phyloP scores from a whole-genome alignment of 2,329 filamentous ascomycete species.

The Penicillium sp. region DNA sequence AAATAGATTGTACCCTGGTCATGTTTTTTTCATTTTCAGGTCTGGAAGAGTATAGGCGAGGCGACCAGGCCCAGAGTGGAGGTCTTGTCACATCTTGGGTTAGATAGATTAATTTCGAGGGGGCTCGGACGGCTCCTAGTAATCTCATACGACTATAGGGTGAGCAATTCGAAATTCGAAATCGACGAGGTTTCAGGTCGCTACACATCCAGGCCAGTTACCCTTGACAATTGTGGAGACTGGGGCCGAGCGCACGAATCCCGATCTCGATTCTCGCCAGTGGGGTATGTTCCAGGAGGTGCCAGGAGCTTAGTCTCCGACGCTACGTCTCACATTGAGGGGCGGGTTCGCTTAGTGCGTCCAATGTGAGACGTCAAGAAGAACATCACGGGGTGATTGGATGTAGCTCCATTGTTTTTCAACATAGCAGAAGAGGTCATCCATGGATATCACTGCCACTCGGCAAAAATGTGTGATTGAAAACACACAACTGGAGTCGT shows the following conservation, averaged over 20 bases:
- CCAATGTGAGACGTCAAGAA: slow-evolving; percentile 12
- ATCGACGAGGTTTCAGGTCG: slow-evolving; percentile 12
- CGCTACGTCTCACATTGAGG: slow-evolving; percentile 32
- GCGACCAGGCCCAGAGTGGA: neutral
- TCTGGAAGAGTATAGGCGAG: neutral
- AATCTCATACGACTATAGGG: neutral
- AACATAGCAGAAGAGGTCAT: neutral
- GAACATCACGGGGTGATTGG: neutral
- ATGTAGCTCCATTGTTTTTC: neutral
- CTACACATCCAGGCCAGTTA: slow-evolving; percentile 8
- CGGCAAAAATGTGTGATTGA: neutral
- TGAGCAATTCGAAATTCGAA: slow-evolving; percentile 3
- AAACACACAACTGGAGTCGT: neutral
- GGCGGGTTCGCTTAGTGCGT: slow-evolving; percentile 4
- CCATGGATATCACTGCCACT: neutral
- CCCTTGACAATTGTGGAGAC: slow-evolving; percentile 1
- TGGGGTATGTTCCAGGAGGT: slow-evolving; percentile 19
- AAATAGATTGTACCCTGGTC: slow-evolving; percentile 19
- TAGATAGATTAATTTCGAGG: slow-evolving; percentile 12
- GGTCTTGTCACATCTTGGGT: neutral
- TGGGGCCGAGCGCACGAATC: slow-evolving; percentile 20
- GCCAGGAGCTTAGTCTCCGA: slow-evolving; percentile 21
- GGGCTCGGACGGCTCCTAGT: slow-evolving; percentile 1
- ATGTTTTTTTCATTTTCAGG: neutral
- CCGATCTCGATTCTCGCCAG: slow-evolving; percentile 16